These are phyloP conservation scores for Wickerhamomyces hampshirensis DNA, from an alignment of 805 yeast species.

Conservation along the genomic window DNA sequence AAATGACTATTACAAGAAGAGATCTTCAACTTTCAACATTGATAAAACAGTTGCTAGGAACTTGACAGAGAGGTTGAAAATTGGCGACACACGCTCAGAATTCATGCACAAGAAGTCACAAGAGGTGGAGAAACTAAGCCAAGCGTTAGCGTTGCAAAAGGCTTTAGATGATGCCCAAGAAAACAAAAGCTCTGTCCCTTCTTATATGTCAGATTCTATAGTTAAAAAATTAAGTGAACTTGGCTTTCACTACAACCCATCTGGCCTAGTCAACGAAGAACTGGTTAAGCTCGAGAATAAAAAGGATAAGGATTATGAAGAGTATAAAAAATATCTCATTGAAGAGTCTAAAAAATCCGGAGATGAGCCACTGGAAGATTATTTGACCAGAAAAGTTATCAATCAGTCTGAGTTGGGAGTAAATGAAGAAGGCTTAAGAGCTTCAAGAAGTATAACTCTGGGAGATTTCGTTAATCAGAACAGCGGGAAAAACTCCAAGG, in stretches of 20 bases:
- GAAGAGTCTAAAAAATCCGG: conserved; percentile 9
- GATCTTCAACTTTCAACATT: conserved; percentile 1
- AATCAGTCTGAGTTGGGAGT: conserved; percentile 52
- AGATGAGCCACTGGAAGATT: conserved; percentile 14
- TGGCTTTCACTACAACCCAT: conserved; percentile 35
- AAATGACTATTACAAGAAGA: conserved; percentile 28
- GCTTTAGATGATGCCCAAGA: conserved; percentile 54
- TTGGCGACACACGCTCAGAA: conserved; percentile 1
- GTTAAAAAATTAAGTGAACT: conserved; percentile 29
- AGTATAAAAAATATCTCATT: conserved; percentile 18
- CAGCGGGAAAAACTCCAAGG: conserved; percentile 13
- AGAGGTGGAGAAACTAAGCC: conserved; percentile 43
- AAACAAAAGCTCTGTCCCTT: conserved; percentile 30
- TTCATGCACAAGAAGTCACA: conserved; percentile 6
- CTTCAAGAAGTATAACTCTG: conserved; percentile 63
- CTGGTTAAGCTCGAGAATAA: conserved; percentile 17
- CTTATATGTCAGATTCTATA: conserved; percentile 26
- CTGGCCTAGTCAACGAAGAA: conserved; percentile 20
- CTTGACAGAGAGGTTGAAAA: conserved; percentile 4
- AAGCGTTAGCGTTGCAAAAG: conserved; percentile 52
- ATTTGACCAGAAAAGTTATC: conserved; percentile 42
- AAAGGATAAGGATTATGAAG: conserved; percentile 15
- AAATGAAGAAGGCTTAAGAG: conserved; percentile 48
- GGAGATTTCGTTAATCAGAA: conserved; percentile 47
- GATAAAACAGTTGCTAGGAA: conserved; percentile 1